Evolutionary conservation across 352 stramenopile genomes (phyloP), one percentile per base, ranked within the genome.

Genomic region (Globisporangium megalacanthum): DNA sequence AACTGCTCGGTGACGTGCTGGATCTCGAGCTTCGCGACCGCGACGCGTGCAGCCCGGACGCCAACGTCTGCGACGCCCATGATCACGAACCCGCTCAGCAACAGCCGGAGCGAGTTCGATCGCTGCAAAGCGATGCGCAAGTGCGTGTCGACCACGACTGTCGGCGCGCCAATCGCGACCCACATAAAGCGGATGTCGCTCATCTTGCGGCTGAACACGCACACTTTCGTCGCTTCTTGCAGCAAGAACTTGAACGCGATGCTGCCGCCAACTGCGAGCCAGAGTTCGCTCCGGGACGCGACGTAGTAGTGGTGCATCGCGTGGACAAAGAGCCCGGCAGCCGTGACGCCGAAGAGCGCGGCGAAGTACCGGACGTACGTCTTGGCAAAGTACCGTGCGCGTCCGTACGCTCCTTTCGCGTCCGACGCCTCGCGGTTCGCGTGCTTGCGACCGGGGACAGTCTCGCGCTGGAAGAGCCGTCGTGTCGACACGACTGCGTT

Each of bases 91-190:
- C 65, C 62, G 0, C 37, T 22, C 14, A 68, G 42, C 9, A 67
- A 46, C 39, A 72, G 50, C 9, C 51, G 19, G 4, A 49, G 59
- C 13, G 20, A 61, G 1, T 56, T 13, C 0, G 19, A n/a, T 1
- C 51, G 57, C 6, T 63, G 60, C 29, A 71, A n/a, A 6, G 61
- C 54, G 15, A 64, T 58, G 31, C 63, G 58, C 13, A 65, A 37
- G 47, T 74, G 66, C 1, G 63, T 71, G 33, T 74, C 63, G 15
- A 71, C 64, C 35, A 74, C 4, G 6, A 70, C 63, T 0, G 66
- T 71, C 3, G 66, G 66, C 4, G 68, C 14, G 1, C 54, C 64
- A 4, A 71, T 53, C 5, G 60, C 22, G 22, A 66, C 41, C 42
- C 52, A 69, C 67, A 74, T 69, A 15, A 22, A 35, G 8, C 60